Base-by-base conservation (phyloP, 2,329 filamentous ascomycete species). In the Phialemoniopsis sp. region DNA sequence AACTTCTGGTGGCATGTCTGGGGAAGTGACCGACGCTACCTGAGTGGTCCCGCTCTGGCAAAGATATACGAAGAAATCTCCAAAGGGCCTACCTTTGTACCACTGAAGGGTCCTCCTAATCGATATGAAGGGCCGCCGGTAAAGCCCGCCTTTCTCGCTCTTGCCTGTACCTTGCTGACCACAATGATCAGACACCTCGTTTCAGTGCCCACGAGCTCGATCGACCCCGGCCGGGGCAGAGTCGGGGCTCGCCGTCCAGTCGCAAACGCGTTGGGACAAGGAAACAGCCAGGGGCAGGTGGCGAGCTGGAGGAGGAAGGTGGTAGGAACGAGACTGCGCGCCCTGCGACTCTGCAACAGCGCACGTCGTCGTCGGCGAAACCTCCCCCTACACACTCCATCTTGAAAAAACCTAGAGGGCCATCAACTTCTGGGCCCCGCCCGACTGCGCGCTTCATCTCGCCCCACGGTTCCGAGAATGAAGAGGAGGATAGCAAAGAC, bases 1-100 rank as follows among this genome's bases (percentile, higher is more conserved):
- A 78, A 81, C 50, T 80, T 81, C 48, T 83, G 78, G 78, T 82
- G 77, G 72, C 78, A 81, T 51, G 75, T 82, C 39, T 77, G 76
- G 69, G 77, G 78, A 28, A 82, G 79, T 48, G 63, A 79, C 46
- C 64, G 72, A 19, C 67, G 72, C 28, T 54, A 67, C 38, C 62
- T 81, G 35, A 72, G 73, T 34, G 78, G 74, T 30, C 63, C 61
- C 28, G 66, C 68, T 12, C 62, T 82, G 34, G 77, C 79, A 41
- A 68, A 58, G 44, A 58, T 81, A 5, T 82, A 76, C 48, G 64
- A 73, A 50, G 64, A 78, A 26, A 79, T 82, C 34, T 80, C 78
- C 1, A 64, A 68, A 34, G 78, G 77, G 8, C 67, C 73, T 42
- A 78, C 73, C 4, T 72, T 76, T 53, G 72, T 80, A 18, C 76